phyloP scores from a whole-genome alignment of 805 yeast species.

The Ogataea saltuana region DNA sequence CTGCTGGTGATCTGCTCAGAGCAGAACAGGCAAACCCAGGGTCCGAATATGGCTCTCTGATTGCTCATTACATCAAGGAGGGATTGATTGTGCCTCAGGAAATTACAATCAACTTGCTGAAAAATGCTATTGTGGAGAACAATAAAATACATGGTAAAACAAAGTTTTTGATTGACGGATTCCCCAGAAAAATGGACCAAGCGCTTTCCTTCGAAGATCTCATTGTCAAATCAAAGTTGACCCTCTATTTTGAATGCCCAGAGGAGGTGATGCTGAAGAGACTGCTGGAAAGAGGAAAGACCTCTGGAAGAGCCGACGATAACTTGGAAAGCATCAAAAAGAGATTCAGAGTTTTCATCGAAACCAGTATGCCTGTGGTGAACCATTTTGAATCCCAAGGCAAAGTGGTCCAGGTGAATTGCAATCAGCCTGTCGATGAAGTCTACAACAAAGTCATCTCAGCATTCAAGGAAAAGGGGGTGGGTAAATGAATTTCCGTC shows the following conservation, averaged over 20 bases:
- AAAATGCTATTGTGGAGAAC: constrained; percentile 70
- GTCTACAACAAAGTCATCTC: constrained; percentile 71
- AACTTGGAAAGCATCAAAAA: constrained; percentile 87
- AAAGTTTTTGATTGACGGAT: constrained; percentile 87
- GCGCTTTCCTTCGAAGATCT: constrained; percentile 87
- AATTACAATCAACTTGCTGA: constrained; percentile 79
- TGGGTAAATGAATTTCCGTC: constrained; percentile 17
- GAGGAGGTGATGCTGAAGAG: constrained; percentile 82
- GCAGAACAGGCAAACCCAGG: constrained; percentile 87
- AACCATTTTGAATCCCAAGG: constrained; percentile 72
- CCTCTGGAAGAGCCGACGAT: constrained; percentile 93
- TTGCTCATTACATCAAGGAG: constrained; percentile 79
- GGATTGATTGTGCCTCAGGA: constrained; percentile 94
- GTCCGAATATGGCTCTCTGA: constrained; percentile 81
- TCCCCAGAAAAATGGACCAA: constrained; percentile 98
- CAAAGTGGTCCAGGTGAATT: constrained; percentile 74
- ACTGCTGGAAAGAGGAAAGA: constrained; percentile 86
- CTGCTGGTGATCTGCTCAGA: constrained; percentile 95
- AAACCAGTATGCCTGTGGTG: constrained; percentile 93
- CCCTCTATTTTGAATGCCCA: constrained; percentile 79
- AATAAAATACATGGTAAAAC: constrained; percentile 46
- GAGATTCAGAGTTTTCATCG: constrained; percentile 82
- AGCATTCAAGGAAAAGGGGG: constrained; percentile 54
- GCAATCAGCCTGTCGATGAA: constrained; percentile 77
- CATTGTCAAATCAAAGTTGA: constrained; percentile 67